A percentile compares a stretch with the other conserved stretches of the same genome.
Conservation (phyloP, 179 eudicot species). For the Nepenthes alata region DNA sequence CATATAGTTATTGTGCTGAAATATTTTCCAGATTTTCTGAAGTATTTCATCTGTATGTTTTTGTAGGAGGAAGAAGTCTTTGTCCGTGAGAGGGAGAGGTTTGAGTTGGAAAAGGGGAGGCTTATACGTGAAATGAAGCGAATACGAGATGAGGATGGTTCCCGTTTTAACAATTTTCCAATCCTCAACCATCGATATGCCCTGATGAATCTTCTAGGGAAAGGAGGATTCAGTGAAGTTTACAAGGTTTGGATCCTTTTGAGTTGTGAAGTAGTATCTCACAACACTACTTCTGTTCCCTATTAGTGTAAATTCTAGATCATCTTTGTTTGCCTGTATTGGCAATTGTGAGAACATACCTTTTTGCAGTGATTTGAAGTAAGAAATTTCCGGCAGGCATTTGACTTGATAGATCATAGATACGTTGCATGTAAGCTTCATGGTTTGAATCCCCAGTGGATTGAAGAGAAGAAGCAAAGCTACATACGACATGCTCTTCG, state of each 20-base stretch:
- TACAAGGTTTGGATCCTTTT: conserved; percentile 55
- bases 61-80: conserved; percentile 76
- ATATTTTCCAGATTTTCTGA: not conserved
- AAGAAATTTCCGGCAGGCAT: conserved; percentile 62
- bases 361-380: conserved; percentile 35
- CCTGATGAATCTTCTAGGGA: conserved; percentile 87
- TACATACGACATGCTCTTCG: conserved; percentile 94
- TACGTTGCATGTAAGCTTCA: conserved; percentile 99
- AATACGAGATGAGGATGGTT: conserved; percentile 94
- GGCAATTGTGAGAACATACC: conserved; percentile 21
- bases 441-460: conserved; percentile 94
- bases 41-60: conserved; percentile 4
- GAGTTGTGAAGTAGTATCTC: not conserved
- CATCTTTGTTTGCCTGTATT: conserved; percentile 18
- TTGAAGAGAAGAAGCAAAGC: conserved; percentile 98
- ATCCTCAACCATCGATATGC: conserved; percentile 87
- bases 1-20: not conserved
- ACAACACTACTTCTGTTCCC: not conserved
- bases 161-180: conserved; percentile 84
- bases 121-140: conserved; percentile 99
- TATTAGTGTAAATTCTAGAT: not conserved
- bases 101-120: conserved; percentile 87
- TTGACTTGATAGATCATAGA: conserved; percentile 93
- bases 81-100: conserved; percentile 84
- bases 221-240: conserved; percentile 98